Base-by-base conservation (phyloP, 2,329 filamentous ascomycete genomes). In the Zarea fungicola region DNA sequence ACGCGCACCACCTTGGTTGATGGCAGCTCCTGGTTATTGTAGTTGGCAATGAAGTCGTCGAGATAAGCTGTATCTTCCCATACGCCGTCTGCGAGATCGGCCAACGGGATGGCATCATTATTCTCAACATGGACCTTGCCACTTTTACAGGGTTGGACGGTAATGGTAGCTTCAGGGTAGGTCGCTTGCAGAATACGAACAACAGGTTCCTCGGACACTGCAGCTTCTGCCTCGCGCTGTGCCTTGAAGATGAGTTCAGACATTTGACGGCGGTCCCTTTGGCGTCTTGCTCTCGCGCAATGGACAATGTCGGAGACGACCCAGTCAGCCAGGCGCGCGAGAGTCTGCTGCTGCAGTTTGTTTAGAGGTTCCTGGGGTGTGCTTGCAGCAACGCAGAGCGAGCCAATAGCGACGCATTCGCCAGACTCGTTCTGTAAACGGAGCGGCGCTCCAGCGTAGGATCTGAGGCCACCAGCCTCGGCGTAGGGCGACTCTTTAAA, bases 31-130 rank as follows among this genome's bases (percentile, higher is more conserved):
- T 46, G 32, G 48, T 71, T 62, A 18, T 73, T 74, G 0, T 58
- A 56, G 1, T 61, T 58, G 0, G 56, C 41, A 13, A 74, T 69
- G 11, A 69, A 54, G 4, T 67, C 54, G 10, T 74, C 67, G 7
- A 73, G 63, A 10, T 63, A 60, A 6, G 63, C 62, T 5, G 57
- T 57, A 25, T 74, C 71, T 55, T 75, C 72, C 71, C 71, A 75
- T 0, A 74, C 35, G 0, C 69, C 68, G 5, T 69, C 59, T 18
- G 67, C 60, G 1, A 71, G 41, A 0, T 66, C 62, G 0, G 53
- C 48, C 6, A 60, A 51, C 0, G 52, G 36, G 14, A 73, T 58
- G 0, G 57, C 54, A 0, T 52, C 55, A 3, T 60, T 60, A 0
- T 61, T 57, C 9, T 61, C 55, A 4, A 68, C 45, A 3, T 55